Conservation (phyloP, 2,329 filamentous ascomycete genomes). For the Periglandula ipomoeae region DNA sequence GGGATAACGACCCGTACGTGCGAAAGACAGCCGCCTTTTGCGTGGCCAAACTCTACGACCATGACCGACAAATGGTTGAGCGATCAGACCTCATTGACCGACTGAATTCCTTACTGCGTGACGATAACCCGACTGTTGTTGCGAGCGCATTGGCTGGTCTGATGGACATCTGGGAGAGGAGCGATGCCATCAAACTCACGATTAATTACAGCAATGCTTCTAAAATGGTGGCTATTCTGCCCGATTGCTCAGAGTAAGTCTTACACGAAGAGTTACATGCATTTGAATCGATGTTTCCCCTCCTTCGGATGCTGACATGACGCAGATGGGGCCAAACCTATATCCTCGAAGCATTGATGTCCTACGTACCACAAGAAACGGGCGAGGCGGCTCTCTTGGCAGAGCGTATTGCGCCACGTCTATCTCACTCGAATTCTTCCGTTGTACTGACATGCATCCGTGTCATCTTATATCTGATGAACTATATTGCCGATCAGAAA, state of each 20-base stretch:
- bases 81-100: conserved; percentile 84
- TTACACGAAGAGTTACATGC: too few species aligned
- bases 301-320: not conserved
- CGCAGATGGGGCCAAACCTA: conserved; percentile 95
- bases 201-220: conserved; percentile 97
- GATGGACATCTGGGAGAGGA: conserved; percentile 98
- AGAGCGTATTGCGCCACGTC: conserved; percentile 86
- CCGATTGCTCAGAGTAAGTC: conserved; percentile 91
- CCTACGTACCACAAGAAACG: conserved; percentile 88
- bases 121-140: conserved; percentile 96
- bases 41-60: conserved; percentile 95
- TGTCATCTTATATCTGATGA: conserved; percentile 95
- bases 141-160: conserved; percentile 83
- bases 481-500: conserved; percentile 90
- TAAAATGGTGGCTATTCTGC: conserved; percentile 92
- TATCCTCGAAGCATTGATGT: conserved; percentile 95
- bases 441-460: conserved; percentile 94
- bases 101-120: conserved; percentile 79
- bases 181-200: conserved; percentile 93
- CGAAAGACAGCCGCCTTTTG: conserved; percentile 95
- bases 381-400: conserved; percentile 82
- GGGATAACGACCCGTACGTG: conserved; percentile 87
- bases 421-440: conserved; percentile 94
- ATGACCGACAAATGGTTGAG: conserved; percentile 86
- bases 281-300: not conserved